Base-by-base conservation (phyloP, 495 filamentous ascomycete species). In the Talaromyces adpressus region DNA sequence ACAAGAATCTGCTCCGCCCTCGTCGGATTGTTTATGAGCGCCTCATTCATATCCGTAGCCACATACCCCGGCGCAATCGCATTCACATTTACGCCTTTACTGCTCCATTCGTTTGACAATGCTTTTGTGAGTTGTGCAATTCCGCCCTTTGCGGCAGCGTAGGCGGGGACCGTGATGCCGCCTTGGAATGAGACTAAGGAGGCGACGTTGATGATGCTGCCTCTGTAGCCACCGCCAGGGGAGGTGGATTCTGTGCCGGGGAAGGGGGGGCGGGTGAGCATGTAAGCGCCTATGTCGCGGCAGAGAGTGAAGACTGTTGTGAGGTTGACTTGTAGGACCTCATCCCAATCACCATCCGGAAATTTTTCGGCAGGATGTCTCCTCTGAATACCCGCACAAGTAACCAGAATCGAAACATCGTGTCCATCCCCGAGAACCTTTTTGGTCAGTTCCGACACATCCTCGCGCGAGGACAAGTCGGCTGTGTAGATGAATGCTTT, bases 41-140 rank as follows among this genome's bases (percentile, higher is more conserved):
- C 91, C 59, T 79, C 81, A 69, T 93, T 95, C 91, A 95, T 94
- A 29, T 93, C 91, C 3, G 91, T 95, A 29, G 83, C 89, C 22
- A 95, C 86, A 71, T 94, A 94, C 0, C 84, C 82, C 5, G 84
- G 84, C n/a, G 87, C 87, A 65, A 91, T 84, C 1, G 85, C 87
- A 65, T 91, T 91, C 2, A 91, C 88, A 16, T 80, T 87, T 62
- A 94, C 81, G 0, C 90, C 90, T 63, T 84, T 75, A 0, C 79
- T 72, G 1, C 89, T 85, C 91, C 91, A 95, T 73, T 93, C 90
- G 65, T 95, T 95, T 22, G 85, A 84, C 47, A 95, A 75, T 12
- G 87, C 84, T 70, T 94, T 95, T 11, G 91, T 95, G 49, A 95
- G 74, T 72, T 93, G 89, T 6, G 84, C 84, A 0, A 96, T 83